phyloP scores from a whole-genome alignment of 2,329 filamentous ascomycete genomes.

The Biscogniauxia marginata region DNA sequence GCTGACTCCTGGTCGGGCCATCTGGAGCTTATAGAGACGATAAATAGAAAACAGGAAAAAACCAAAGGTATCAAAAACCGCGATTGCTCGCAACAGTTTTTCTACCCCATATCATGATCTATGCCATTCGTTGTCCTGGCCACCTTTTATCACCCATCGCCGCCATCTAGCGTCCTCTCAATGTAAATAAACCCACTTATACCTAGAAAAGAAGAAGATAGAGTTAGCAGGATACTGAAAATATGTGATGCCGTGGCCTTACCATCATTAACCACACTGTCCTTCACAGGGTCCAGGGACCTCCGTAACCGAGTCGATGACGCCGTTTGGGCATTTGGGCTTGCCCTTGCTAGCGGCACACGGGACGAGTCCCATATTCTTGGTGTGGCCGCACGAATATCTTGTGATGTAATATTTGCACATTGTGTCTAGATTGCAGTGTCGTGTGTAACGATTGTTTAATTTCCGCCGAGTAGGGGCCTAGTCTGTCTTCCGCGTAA shows the following conservation, averaged over 20 bases:
- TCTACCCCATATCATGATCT: slow-evolving; percentile 16
- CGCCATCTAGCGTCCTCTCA: background rate
- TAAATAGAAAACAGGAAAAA: slow-evolving; percentile 9
- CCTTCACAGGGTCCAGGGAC: background rate
- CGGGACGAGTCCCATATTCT: slow-evolving; percentile 2
- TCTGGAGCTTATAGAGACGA: slow-evolving; percentile 12
- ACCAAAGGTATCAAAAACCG: slow-evolving; percentile 18
- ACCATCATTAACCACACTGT: background rate
- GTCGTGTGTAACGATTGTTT: background rate
- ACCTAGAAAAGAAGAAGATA: background rate
- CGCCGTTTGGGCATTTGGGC: background rate
- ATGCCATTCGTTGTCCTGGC: slow-evolving; percentile 9
- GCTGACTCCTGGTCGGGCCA: slow-evolving; percentile 10
- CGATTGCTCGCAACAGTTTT: slow-evolving; percentile 31
- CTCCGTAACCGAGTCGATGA: background rate
- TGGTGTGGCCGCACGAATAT: slow-evolving; percentile 23
- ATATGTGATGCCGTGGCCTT: background rate
- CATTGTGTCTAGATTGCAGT: slow-evolving; percentile 18
- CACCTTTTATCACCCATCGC: slow-evolving; percentile 6
- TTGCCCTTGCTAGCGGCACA: slow-evolving; percentile 10
- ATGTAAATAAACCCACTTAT: background rate
- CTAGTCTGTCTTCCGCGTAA: background rate
- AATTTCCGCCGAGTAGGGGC: background rate
- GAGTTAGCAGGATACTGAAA: background rate
- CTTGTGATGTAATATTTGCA: slow-evolving; percentile 22